Base-by-base conservation (phyloP, 1,284 basidiomycete genomes). In the Farysia itapuensis region DNA sequence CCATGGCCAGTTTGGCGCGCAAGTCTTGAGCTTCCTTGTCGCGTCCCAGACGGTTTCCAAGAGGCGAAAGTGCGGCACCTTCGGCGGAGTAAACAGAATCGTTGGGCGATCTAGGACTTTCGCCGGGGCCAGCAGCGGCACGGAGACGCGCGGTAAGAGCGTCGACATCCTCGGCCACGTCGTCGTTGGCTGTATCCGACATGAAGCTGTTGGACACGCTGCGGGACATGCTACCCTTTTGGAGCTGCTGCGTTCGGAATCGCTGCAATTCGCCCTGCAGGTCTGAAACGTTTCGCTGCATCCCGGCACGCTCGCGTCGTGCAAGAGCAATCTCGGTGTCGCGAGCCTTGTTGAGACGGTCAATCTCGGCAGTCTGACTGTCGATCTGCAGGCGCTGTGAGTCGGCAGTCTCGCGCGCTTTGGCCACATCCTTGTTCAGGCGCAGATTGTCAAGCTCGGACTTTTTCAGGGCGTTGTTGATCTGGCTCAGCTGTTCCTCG, bases 211-310 rank as follows among this genome's bases (percentile, higher is more conserved):
- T 43, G 16, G 59, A 63, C 18, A 57, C 59, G 43, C 59, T 63
- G 35, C 51, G 51, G 1, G 57, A 60, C 5, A 59, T 51, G 28
- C 42, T 39, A 33, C 42, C 41, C 14, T 40, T 29, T 32, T 48
- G 44, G 20, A 47, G 54, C 44, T 52, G 52, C 50, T 67, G 64
- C 13, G 51, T 42, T 22, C 45, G 43, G 36, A 67, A 43, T 25
- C 52, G 59, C 24, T 79, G 78, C 24, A 96, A 80, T 14, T 85
- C 81, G 57, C 86, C 83, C 73, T 94, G 87, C 12, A 97, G 81
- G 68, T 98, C 94, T 30, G 85, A 86, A 78, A 93, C 92, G 75
- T 98, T 93, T 48, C 94, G 84, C 65, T 87, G 85, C 25, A 96
- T 81, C 19, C 88, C 86, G 0, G 93, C 94, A 0, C 87, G 85